Evolutionary conservation across 805 yeast species (phyloP).

Genomic region (Schwanniomyces sp.): DNA sequence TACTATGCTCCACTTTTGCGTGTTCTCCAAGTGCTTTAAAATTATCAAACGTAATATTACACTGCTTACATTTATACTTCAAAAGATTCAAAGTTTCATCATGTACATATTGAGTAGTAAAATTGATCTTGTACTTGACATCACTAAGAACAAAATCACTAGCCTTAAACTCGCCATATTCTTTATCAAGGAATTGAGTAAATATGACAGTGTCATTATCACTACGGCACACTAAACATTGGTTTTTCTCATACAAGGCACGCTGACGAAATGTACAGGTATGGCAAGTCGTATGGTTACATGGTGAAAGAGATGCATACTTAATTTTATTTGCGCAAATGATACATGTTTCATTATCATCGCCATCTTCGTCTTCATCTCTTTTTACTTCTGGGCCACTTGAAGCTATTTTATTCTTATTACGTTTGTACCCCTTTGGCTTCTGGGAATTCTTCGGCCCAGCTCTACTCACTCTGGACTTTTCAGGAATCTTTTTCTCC

Average conservation of each 20-base stretch:
- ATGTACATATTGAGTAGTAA: constrained; percentile 53
- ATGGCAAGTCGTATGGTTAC: constrained; percentile 85
- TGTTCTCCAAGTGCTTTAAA: constrained; percentile 68
- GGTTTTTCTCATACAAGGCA: constrained; percentile 68
- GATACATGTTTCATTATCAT: constrained; percentile 57
- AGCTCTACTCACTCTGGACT: constrained; percentile 7
- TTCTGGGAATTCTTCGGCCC: constrained; percentile 2
- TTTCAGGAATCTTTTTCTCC: not conserved
- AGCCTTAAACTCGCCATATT: constrained; percentile 36
- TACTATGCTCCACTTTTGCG: constrained; percentile 60
- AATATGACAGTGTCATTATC: constrained; percentile 60
- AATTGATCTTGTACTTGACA: constrained; percentile 54
- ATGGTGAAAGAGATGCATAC: constrained; percentile 73
- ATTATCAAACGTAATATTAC: constrained; percentile 40
- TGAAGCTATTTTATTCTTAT: not conserved
- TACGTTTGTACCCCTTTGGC: constrained; percentile 4
- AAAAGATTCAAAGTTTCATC: constrained; percentile 52
- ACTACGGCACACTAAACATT: constrained; percentile 84
- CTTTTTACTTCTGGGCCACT: constrained; percentile 16
- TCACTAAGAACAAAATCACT: constrained; percentile 32
- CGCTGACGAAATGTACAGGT: constrained; percentile 80
- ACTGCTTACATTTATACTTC: constrained; percentile 49
- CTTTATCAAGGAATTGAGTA: constrained; percentile 44
- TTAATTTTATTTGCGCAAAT: constrained; percentile 77
- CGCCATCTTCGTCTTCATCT: constrained; percentile 23